Base-by-base conservation (phyloP, 768 basidiomycete genomes). In the Dioszegia crocea region DNA sequence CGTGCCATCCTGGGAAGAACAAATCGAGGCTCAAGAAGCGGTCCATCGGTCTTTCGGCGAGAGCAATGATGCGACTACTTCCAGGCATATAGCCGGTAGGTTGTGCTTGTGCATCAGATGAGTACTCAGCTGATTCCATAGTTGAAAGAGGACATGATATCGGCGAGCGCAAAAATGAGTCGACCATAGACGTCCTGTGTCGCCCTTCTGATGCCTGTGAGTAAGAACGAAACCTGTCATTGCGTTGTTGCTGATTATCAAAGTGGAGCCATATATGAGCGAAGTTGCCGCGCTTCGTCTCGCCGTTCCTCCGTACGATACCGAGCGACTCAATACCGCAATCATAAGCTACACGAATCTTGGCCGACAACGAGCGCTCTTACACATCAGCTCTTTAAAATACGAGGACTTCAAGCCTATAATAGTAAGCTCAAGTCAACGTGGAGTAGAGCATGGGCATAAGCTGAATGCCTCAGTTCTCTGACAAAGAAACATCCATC, bases 1-100 rank as follows among this genome's bases (percentile, higher is more conserved):
- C 70, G 62, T 84, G 84, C 16, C 84, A 82, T 46, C 70, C 61
- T 70, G 75, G 76, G 74, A 78, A 48, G 76, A 74, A 36, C 69
- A 76, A 50, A 66, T 71, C 46, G 51, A 38, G 19, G 51, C 51
- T 14, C 31, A 11, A 17, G 38, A 26, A 12, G 51, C 51, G 51
- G 38, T n/a, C 12, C 36, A 29, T 2, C 11, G 38, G 21, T 12
- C 8, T 10, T 26, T 40, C 4, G 38, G 36, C 3, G 51, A 53
- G 51, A 53, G 38, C 33, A 56, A 56, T 4, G 67, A 69, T 51
- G 66, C 68, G 14, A 68, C 68, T 11, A 68, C 71, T 21, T 73
- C 71, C 19, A 60, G 68, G 52, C 71, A 70, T 62, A 62, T 66
- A 5, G 51, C 45, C 4, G 59, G 64, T 65, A 40, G n/a, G 63